Base-by-base conservation (phyloP, 75 land plant genomes). In the Pseudotsuga menziesii region DNA sequence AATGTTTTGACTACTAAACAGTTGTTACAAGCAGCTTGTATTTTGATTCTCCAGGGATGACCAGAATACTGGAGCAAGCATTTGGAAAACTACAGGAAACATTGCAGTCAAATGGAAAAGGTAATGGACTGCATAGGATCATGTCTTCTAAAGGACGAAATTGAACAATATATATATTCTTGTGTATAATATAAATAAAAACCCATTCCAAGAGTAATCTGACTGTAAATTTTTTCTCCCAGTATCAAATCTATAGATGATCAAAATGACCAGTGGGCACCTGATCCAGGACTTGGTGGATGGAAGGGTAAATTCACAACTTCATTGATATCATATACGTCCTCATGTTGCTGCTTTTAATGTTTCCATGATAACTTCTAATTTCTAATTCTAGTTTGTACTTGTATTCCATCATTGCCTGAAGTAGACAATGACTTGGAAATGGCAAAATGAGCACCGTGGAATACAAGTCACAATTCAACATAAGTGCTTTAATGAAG, bases 371-470 rank as follows among this genome's bases (percentile, higher is more conserved):
- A 1, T 25, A 25, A 64, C 1, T 64, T 64, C 22, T 19, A 27
- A 63, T 22, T 36, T 63, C 17, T 11, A 63, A 4, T 2, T 62
- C 27, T 26, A 25, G 27, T n/a, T 29, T 29, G 32, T 1, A 29
- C 32, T 27, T 62, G 11, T 62, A 2, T 27, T 35, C 15, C 3
- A 16, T 4, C 35, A 15, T 32, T 35, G 14, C 14, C 70, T 6
- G 32, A 62, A 58, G 74, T 87, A 94, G 97, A 94, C 87, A 95
- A 95, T 14, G 98, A 94, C 82, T 92, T 75, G 98, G 95, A n/a
- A 94, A 94, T 88, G 98, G 95, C 22, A 93, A 90, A 11, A 92
- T 94, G 98, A 85, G 88, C 9, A 67, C 76, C 16, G 82, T 89
- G n/a, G 98, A 94, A 62, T 92, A 94, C 39, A 79, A 88, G 44